Evolutionary conservation across 306 rosid species (phyloP), one percentile per base, ranked within the genome.

Genomic region (Boehmeria nivea): DNA sequence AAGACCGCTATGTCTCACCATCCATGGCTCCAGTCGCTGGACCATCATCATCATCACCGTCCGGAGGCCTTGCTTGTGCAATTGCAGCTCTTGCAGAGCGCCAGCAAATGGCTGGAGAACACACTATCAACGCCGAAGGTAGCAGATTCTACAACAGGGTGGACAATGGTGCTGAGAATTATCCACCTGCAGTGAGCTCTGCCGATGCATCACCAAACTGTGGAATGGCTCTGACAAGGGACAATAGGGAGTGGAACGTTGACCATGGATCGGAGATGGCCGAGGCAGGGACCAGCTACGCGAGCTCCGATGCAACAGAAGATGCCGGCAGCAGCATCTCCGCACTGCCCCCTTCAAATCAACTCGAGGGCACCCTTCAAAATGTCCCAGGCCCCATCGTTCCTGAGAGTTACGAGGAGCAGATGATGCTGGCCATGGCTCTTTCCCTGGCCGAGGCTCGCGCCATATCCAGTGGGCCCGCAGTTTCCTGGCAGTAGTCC

Each of bases 31-130:
- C 76, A 43, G 73, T 63, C 28, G 63, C 83, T 0, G 99, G 83
- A 61, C 69, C 94, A 61, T 82, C 89, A 12, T 77, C 76, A 8
- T 66, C 99, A 6, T 93, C 98, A 9, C 94, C 93, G 20, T 83
- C 96, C 2, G 85, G 86, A n/a, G 94, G 96, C 38, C 96, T 93
- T 67, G 99, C 96, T 53, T 81, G 96, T 72, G 95, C 95, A 36
- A 81, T 87, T 66, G 99, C 99, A 58, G 94, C 99, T 68, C 94
- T 93, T 50, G 96, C 99, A 8, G 99, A 93, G 76, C 96, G 90
- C 51, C 99, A 87, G 58, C 99, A 93, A 76, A 73, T 57, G 23
- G 65, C 72, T 18, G 83, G 82, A 47, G 96, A 85, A 66, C 71
- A 87, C 39, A 72, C 89, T 15, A 36, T 44, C 43, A 70, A 63